Base-by-base conservation (phyloP, 2,329 filamentous ascomycete species). In the Stachybotrys chlorohalonatus region DNA sequence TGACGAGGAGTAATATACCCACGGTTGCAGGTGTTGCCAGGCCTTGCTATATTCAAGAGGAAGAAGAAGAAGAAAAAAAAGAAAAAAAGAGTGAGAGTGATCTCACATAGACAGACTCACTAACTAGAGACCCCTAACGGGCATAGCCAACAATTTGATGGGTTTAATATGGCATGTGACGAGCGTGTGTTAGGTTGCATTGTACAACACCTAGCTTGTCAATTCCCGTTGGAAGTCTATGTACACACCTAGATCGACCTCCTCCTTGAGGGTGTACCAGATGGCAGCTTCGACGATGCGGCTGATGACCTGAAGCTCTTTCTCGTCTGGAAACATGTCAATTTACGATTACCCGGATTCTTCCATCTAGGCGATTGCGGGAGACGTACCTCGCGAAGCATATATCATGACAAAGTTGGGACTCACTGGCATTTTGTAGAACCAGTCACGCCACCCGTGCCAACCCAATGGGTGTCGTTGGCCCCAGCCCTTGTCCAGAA, bases 371-470 rank as follows among this genome's bases (percentile, higher is more conserved):
- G 46, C 50, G 16, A 16, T 9, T 51, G 13, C 32, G 15, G 16
- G 32, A 39, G 63, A 42, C 71, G 70, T 61, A 74, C 79, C 72
- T 63, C 87, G 74, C 2, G 90, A 90, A 16, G 90, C 88, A 71
- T 95, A 95, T 5, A 95, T 76, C 83, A 95, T 85, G 55, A 90
- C 75, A 68, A 95, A 95, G 47, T 87, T 85, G 4, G 77, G 73
- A 0, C 89, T 88, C 54, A 94, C 84, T 52, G 87, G 87, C 64
- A 83, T 79, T 57, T 77, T 75, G 9, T 13, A 42, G 8, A 42
- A 5, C 58, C 71, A 52, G 31, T 85, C 79, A 75, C 82, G 84
- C 48, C 83, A 82, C 24, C 24, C 24, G 53, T 83, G 85, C 63
- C 82, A 81, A 7, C 88, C 85, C 54, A 91, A 70, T 1, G 81